A percentile compares a stretch with the other conserved stretches of the same genome.
Evolutionary conservation across 805 yeast species (phyloP).

Genomic region (Lachancea sp.): DNA sequence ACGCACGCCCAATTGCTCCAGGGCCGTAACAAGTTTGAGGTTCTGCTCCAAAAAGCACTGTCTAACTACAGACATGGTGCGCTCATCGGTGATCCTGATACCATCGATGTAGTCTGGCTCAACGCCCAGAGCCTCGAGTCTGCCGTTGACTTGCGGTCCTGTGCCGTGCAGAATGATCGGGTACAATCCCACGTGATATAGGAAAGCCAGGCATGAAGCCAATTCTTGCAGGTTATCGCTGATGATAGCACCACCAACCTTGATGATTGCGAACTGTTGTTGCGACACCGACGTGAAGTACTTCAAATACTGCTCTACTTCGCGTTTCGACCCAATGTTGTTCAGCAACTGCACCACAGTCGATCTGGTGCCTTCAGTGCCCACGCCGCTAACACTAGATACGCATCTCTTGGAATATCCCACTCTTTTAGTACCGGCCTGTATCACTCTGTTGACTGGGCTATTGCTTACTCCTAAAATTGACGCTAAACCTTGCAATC

Average conservation of each 20-base stretch:
- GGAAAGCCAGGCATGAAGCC: slow-evolving; percentile 91
- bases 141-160: slow-evolving; percentile 96
- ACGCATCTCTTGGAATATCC: slow-evolving; percentile 25
- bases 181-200: slow-evolving; percentile 94
- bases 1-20: slow-evolving; percentile 93
- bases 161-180: slow-evolving; percentile 98
- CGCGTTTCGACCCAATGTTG: slow-evolving; percentile 95
- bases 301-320: slow-evolving; percentile 94
- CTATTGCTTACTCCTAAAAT: slow-evolving; percentile 17
- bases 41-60: slow-evolving; percentile 93
- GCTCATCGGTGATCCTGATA: slow-evolving; percentile 88
- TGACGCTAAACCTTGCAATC: slow-evolving; percentile 16
- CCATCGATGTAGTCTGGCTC: slow-evolving; percentile 97
- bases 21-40: slow-evolving; percentile 87
- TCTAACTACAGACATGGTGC: slow-evolving; percentile 94
- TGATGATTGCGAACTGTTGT: slow-evolving; percentile 96
- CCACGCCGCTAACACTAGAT: slow-evolving; percentile 24
- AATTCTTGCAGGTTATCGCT: slow-evolving; percentile 89
- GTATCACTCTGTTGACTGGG: slow-evolving; percentile 11
- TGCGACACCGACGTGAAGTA: slow-evolving; percentile 94
- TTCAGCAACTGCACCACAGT: slow-evolving; percentile 92
- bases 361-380: slow-evolving; percentile 57
- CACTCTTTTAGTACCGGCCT: slow-evolving; percentile 20
- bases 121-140: slow-evolving; percentile 87
- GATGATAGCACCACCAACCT: slow-evolving; percentile 98